Base-by-base conservation (phyloP, 1,284 basidiomycete species). In the Trametes hirsuta region DNA sequence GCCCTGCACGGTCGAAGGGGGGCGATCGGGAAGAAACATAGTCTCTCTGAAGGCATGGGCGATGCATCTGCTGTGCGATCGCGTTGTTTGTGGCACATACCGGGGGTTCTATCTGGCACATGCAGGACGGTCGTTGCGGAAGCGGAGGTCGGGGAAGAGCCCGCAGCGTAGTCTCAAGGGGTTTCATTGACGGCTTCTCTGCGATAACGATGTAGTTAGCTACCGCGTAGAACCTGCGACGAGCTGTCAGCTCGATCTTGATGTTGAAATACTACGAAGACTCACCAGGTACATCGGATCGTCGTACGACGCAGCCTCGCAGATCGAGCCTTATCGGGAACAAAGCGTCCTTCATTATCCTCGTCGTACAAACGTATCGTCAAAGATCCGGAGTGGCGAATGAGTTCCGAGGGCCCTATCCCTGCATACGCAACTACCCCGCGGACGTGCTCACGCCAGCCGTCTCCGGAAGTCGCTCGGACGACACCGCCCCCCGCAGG, bases 41-140 rank as follows among this genome's bases (percentile, higher is more conserved):
- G 49, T 58, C 60, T 41, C 42, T 36, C 25, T 36, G 49, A 55
- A 63, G 61, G 64, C 55, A 63, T 22, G 53, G 53, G 64, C 64
- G 55, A 62, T 65, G 61, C 56, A 48, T 18, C 51, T 45, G 24
- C 60, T 59, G 30, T 30, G 30, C 30, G 30, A 30, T 30, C 30
- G 30, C 30, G 30, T 30, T 30, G 30, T 8, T 4, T 30, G 30
- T 30, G 8, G 30, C 30, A 30, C 30, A 30, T 8, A 30, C 30
- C 30, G 8, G 30, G 8, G 30, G 30, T 30, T 30, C 30, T 30
- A 30, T 30, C 30, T 30, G 30, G 30, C 30, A 30, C 30, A 30
- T 30, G 30, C 8, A 30, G 30, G 30, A 30, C 30, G 30, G 30
- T 30, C 30, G 30, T 30, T 30, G 30, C 30, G 30, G 30, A 30